Base-by-base conservation (phyloP, 2,329 filamentous ascomycete species). In the Triangularia verruculosa region DNA sequence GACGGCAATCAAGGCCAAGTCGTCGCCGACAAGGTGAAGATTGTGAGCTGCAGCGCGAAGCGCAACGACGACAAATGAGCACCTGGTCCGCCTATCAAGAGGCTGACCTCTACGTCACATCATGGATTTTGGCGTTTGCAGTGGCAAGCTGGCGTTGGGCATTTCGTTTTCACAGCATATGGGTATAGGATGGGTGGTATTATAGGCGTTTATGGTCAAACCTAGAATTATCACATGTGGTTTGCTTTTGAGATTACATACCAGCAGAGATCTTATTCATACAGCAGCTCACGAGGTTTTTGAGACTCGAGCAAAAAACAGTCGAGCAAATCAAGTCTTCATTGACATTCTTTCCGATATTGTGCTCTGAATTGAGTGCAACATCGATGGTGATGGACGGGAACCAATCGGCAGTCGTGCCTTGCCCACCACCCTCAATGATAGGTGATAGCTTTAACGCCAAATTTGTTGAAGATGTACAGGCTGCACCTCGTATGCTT, bases 11-110 rank as follows among this genome's bases (percentile, higher is more conserved):
- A 85, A 62, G 85, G 88, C 66, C 85, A 86, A 0, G 87, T 98
- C 13, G 80, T 85, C 39, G 93, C 93, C 20, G 94, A 97, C 74
- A 94, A 93, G 76, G 91, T 99, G 78, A 98, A 98, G 87, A 99
- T 99, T 70, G 95, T 99, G 57, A 96, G 92, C 78, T 98, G 94
- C 79, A 97, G 96, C 74, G 93, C 93, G 70, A 97, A 97, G 83
- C 82, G 68, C 17, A 62, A 64, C 61, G 81, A 83, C 64, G 73
- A 72, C 11, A 72, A 54, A 15, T 54, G 27, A 54, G 20, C 51
- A 4, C 51, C 4, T 22, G 25, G 2, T 47, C 39, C n/a, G n/a
- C n/a, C n/a, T n/a, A 20, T 13, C 39, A 20, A 20, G n/a, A 5
- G 39, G 11, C n/a, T 20, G 39, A 20, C n/a, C n/a, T 47, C 20